These are phyloP conservation scores for Skeletonema grethae DNA, from an alignment of 108 stramenopile species.

Conservation along the genomic window DNA sequence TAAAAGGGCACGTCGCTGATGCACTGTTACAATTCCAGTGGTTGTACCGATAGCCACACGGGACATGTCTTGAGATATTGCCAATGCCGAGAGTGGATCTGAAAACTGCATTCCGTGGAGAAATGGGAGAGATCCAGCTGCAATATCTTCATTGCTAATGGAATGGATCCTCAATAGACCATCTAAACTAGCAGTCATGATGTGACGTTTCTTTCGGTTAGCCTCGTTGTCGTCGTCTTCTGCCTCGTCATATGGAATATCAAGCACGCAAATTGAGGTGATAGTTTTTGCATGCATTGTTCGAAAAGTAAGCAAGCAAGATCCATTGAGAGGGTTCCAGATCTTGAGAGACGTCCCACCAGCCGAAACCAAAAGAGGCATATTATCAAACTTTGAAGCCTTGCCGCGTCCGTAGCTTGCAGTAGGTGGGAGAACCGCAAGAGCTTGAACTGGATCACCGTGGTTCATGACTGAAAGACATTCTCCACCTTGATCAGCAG, in stretches of 20 bases:
- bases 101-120: conserved; percentile 69
- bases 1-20: conserved; percentile 52
- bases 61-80: conserved; percentile 51
- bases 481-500: conserved; percentile 42
- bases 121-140: conserved; percentile 52
- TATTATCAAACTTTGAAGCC: conserved; percentile 33
- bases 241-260: conserved; percentile 20
- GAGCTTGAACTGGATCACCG: conserved; percentile 80
- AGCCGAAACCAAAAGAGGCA: conserved; percentile 72
- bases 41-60: conserved; percentile 78
- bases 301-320: conserved; percentile 53
- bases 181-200: conserved; percentile 76
- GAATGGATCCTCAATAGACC: conserved; percentile 79
- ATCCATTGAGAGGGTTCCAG: conserved; percentile 77
- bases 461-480: conserved; percentile 75
- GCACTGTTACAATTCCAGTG: conserved; percentile 63
- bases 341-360: conserved; percentile 82
- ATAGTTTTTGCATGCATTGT: conserved; percentile 88
- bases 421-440: conserved; percentile 58
- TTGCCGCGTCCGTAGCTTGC: neutral
- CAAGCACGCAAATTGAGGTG: conserved; percentile 62
- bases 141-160: conserved; percentile 31
- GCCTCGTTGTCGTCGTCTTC: conserved; percentile 41
- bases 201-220: conserved; percentile 41
- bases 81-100: conserved; percentile 66